Conservation (phyloP, 495 filamentous ascomycete species). For the Hypoxylon fragiforme region DNA sequence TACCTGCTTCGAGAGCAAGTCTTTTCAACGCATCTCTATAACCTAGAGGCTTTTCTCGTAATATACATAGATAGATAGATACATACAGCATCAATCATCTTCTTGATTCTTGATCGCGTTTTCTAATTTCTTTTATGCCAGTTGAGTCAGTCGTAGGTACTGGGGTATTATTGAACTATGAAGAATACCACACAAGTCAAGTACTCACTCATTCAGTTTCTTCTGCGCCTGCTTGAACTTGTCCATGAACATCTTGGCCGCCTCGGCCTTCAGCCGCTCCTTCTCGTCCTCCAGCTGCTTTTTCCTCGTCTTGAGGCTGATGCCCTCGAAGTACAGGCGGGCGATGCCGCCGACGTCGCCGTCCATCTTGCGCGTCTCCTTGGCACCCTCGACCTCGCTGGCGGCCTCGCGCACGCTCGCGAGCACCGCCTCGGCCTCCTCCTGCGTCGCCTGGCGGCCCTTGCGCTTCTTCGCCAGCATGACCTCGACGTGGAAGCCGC, state of each 20-base stretch:
- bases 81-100: too few relatives aligned
- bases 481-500: conserved; percentile 67
- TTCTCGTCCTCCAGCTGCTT: background rate
- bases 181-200: too few relatives aligned
- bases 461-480: conserved; percentile 52
- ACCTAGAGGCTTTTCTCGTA: background rate
- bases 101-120: too few relatives aligned
- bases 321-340: conserved; percentile 44
- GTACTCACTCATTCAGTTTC: too few relatives aligned
- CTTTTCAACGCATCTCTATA: conserved; percentile 4
- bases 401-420: conserved; percentile 36
- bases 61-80: too few relatives aligned
- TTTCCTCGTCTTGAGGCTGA: conserved; percentile 13
- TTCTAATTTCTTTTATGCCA: too few relatives aligned
- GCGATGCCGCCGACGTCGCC: conserved; percentile 39
- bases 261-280: background rate
- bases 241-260: too few relatives aligned
- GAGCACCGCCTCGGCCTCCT: conserved; percentile 43
- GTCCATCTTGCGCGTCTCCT: conserved; percentile 45
- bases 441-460: conserved; percentile 34
- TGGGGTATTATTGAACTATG: too few relatives aligned
- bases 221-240: too few relatives aligned
- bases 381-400: conserved; percentile 37
- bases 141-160: too few relatives aligned
- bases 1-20: conserved; percentile 31